Conservation (phyloP, 768 basidiomycete species). For the Cystofilobasidium macerans region DNA sequence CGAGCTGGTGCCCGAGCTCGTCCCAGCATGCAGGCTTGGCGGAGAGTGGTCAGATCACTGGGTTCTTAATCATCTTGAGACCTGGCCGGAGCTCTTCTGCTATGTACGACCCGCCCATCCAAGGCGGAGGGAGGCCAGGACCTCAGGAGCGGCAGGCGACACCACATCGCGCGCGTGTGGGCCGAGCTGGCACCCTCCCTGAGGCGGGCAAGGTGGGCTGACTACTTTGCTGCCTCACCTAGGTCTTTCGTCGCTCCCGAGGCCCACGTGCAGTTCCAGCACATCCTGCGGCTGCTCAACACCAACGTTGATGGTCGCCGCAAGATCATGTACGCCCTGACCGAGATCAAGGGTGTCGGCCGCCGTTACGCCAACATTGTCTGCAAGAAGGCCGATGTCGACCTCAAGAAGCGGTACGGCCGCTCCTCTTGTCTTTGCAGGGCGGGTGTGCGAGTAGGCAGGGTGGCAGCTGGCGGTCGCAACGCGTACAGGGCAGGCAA, state of each 20-base stretch:
- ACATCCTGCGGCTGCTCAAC: slow-evolving; percentile 98
- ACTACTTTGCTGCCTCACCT: background rate
- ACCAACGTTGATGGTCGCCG: slow-evolving; percentile 99
- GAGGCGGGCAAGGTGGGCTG: background rate
- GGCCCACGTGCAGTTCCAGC: slow-evolving; percentile 90
- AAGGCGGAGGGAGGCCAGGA: slow-evolving; percentile 3
- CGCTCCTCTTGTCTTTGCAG: background rate
- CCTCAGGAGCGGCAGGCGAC: background rate
- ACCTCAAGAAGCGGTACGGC: slow-evolving; percentile 90
- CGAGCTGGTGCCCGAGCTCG: too few relatives aligned
- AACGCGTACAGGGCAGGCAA: too few relatives aligned
- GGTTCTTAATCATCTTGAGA: too few relatives aligned
- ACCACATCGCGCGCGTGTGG: background rate
- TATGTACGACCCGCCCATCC: background rate
- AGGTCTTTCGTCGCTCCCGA: slow-evolving; percentile 99
- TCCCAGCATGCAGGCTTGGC: too few relatives aligned
- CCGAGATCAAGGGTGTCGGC: slow-evolving; percentile 99
- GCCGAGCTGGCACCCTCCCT: background rate
- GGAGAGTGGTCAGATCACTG: too few relatives aligned
- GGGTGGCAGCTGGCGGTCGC: too few relatives aligned
- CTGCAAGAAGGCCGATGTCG: slow-evolving; percentile 99
- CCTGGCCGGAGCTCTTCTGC: too few relatives aligned
- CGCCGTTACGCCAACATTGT: slow-evolving; percentile 97
- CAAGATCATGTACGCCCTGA: slow-evolving; percentile 95
- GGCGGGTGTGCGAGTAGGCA: too few relatives aligned